Base-by-base conservation (phyloP, 2,329 filamentous ascomycete species). In the Colletotrichum sp. region DNA sequence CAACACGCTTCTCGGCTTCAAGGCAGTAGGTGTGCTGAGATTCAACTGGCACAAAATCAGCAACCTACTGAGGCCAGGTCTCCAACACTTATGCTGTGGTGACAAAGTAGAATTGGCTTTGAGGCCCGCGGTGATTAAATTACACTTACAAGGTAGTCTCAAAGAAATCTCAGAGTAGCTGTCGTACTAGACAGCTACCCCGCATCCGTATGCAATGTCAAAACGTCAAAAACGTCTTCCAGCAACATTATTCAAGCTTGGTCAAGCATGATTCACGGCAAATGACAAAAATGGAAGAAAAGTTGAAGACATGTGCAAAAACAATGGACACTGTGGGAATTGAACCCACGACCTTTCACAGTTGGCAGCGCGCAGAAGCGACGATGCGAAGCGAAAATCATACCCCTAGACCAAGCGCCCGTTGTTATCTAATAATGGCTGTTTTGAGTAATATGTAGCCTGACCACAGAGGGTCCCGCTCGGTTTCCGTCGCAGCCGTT, bases 351-450 rank as follows among this genome's bases (percentile, higher is more conserved):
- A 75, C 72, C 72, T 71, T 71, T 71, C 72, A 71, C 72, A 73
- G 2, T 24, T 32, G 48, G 65, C 44, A 24, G 24, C 22, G 12
- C 15, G 30, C 16, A 15, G 22, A 16, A 6, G 12, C n/a, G 28
- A 30, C n/a, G 10, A 28, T 75, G 72, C 72, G 72, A 75, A 75
- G 72, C 68, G 72, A 75, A 66, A 75, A 75, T 71, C 72, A 75
- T 75, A 75, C 72, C 72, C 72, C 72, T 75, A 75, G 72, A 75
- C 72, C 72, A 75, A 75, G 72, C 72, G 72, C 72, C 72, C 72
- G 6, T 22, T 65, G 9, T 3, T 60, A 9, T 1, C 3, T 16
- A 1, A 12, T 0, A 0, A 32, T 1, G 0, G 1, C 1, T 16
- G 5, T 12, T 22, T 15, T 12, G 3, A 5, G 2, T 2, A 2